phyloP scores from a whole-genome alignment of 352 stramenopile genomes.

The Blastocystis hominis region DNA sequence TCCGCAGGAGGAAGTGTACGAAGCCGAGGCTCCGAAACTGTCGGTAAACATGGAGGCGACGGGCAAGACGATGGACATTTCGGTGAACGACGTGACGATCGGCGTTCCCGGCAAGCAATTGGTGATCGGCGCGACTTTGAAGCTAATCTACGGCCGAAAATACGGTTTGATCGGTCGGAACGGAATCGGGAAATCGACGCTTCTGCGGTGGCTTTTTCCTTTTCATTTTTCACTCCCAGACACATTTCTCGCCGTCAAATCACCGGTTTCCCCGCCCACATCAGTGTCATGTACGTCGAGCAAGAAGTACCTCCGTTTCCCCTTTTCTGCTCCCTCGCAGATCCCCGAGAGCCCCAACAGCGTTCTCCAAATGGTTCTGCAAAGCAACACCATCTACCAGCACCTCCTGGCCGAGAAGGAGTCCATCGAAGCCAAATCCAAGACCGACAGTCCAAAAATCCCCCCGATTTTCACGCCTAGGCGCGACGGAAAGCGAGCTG shows the following conservation, averaged over 20 bases:
- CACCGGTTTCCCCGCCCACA: conserved; percentile 32
- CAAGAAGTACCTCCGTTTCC: conserved; percentile 33
- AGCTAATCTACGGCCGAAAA: conserved; percentile 70
- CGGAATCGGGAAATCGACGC: conserved; percentile 88
- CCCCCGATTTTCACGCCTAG: neutral
- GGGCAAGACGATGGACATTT: conserved; percentile 52
- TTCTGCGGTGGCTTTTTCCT: conserved; percentile 90
- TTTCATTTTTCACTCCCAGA: conserved; percentile 3
- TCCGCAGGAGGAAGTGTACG: conserved; percentile 31
- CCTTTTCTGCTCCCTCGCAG: too few species aligned
- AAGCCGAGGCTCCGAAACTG: conserved; percentile 45
- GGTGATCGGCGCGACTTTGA: neutral
- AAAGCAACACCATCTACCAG: conserved; percentile 45
- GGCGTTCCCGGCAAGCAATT: conserved; percentile 54
- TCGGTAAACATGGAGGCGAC: conserved; percentile 47
- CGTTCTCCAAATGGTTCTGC: neutral
- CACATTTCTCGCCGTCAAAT: conserved; percentile 60
- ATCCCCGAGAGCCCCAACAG: conserved; percentile 20
- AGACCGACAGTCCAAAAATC: conserved; percentile 33
- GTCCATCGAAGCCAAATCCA: conserved; percentile 21
- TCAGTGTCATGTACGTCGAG: conserved; percentile 55
- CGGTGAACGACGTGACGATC: conserved; percentile 33
- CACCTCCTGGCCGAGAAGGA: neutral
- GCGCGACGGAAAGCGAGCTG: neutral
- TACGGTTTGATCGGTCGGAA: conserved; percentile 97